Conservation (phyloP, 805 yeast genomes). For the Martiniozyma abietophila region DNA sequence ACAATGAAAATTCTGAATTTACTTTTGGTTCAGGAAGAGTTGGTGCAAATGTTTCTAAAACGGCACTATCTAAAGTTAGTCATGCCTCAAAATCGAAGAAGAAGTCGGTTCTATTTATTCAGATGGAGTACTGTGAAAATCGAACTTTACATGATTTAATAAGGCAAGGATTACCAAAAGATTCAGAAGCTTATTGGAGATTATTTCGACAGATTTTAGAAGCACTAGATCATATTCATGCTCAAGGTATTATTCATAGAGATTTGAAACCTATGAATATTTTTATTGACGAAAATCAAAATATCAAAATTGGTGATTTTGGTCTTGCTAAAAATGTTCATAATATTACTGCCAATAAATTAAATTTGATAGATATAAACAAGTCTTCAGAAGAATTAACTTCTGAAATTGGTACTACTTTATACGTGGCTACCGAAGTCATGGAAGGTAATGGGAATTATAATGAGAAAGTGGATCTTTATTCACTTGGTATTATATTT, state of each 20-base stretch:
- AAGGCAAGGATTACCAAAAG: conserved; percentile 58
- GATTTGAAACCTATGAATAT: conserved; percentile 94
- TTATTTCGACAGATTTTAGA: conserved; percentile 79
- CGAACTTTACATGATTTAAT: conserved; percentile 81
- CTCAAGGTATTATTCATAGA: conserved; percentile 90
- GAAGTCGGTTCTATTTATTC: conserved; percentile 77
- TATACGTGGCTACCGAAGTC: conserved; percentile 89
- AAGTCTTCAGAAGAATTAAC: conserved; percentile 63
- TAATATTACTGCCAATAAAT: conserved; percentile 21
- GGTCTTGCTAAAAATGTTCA: conserved; percentile 92
- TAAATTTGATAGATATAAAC: conserved; percentile 14
- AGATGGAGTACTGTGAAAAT: conserved; percentile 98
- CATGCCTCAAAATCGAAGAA: conserved; percentile 20
- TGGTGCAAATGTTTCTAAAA: conserved; percentile 13
- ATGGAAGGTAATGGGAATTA: conserved; percentile 64
- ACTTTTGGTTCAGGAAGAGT: conserved; percentile 10
- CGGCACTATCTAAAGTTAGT: conserved; percentile 6
- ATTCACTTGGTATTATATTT: conserved; percentile 87
- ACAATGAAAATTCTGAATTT: conserved; percentile 15
- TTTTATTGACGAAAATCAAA: conserved; percentile 82
- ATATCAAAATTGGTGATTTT: conserved; percentile 92
- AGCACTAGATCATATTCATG: conserved; percentile 83
- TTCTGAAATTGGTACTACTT: conserved; percentile 87
- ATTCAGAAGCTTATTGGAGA: conserved; percentile 83
- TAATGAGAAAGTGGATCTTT: conserved; percentile 92